Base-by-base conservation (phyloP, 192 early-diverging fungal genomes). In the Spizellomyces punctatus region DNA sequence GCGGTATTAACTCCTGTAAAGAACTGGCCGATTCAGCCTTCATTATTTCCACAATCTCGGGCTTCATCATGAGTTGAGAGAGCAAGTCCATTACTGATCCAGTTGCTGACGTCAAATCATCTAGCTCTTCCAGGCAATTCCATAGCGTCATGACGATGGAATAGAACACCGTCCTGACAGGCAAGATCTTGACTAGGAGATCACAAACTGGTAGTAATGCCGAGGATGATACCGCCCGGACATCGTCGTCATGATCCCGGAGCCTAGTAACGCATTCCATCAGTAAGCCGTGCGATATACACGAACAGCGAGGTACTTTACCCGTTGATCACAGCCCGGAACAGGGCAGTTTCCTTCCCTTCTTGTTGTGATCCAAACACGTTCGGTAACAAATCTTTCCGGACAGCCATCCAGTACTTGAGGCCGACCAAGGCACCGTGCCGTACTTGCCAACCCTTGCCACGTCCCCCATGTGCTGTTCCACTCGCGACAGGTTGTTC, bases 31-130 rank as follows among this genome's bases (percentile, higher is more conserved):
- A 63, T 36, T 82, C 68, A 9, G 22, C 5, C 46, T 61, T 27
- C 72, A 87, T 79, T 6, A 77, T 58, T 6, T 21, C 65, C 21
- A 67, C 60, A 56, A 87, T 76, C 58, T 75, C 63, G 16, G 76
- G 69, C 71, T 82, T 80, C 36, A 76, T 77, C 67, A 96, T 88
- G 60, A 99, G 80, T 49, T 91, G 87, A 0, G 94, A 91, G 45
- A 98, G 86, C 27, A 99, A 79, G 63, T 96, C 95, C 94, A 98
- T 94, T 10, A 98, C 91, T 27, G 89, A 89, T 1, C 90, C 91
- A 0, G 93, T 97, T 1, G 96, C 95, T 0, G 96, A 88, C 12
- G 96, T 93, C 66, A 99, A 78, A 76, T 99, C 97, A 66, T 99
- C 97, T 46, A 95, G 70, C 55, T 94, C 93, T 48, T 87, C 80